Evolutionary conservation across 805 yeast species (phyloP).

Genomic region (Lipomyces mesembrius): DNA sequence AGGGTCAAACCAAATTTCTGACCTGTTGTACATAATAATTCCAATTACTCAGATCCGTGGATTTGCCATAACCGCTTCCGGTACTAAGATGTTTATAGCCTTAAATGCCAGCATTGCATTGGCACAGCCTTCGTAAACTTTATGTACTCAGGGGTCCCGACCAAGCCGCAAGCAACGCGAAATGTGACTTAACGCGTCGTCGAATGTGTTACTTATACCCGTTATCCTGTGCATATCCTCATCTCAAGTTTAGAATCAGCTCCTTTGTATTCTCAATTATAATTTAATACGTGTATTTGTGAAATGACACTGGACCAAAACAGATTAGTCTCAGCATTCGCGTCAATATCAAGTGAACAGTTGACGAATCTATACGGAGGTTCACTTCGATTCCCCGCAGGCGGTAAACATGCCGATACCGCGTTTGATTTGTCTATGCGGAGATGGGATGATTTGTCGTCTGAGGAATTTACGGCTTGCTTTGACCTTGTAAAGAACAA

Average conservation of each 20-base stretch:
- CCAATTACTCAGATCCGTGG: too few species aligned
- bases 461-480: slow-evolving; percentile 25
- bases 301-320: neutral
- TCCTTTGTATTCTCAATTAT: neutral
- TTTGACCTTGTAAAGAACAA: slow-evolving; percentile 33
- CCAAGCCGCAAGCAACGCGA: too few species aligned
- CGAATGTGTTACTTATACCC: too few species aligned
- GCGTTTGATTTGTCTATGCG: neutral
- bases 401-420: neutral
- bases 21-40: neutral
- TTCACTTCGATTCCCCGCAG: neutral
- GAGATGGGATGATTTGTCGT: slow-evolving; percentile 19
- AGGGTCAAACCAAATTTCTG: neutral
- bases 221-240: too few species aligned
- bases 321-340: neutral
- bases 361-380: neutral
- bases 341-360: neutral
- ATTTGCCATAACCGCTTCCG: too few species aligned
- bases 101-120: too few species aligned
- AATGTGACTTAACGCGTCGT: too few species aligned
- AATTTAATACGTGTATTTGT: neutral
- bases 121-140: too few species aligned
- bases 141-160: too few species aligned
- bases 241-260: neutral
- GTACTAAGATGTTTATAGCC: too few species aligned